Evolutionary conservation across 768 basidiomycete species (phyloP).

Genomic region (Termitomyces sp.): DNA sequence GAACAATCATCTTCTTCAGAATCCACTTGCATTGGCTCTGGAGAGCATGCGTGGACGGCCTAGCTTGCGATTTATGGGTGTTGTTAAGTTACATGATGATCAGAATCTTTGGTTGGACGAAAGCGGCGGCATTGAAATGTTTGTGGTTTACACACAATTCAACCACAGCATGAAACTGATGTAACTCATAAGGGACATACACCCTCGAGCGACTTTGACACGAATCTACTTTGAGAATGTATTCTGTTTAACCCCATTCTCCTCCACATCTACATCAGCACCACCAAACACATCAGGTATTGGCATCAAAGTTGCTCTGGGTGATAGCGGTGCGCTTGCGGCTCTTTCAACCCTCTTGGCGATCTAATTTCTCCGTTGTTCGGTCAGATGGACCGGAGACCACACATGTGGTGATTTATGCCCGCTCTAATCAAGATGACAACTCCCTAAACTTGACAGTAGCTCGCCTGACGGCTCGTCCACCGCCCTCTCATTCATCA

Average conservation of each 20-base stretch:
- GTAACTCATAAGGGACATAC: constrained; percentile 45
- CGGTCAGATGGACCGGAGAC: constrained; percentile 60
- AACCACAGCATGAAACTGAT: background rate
- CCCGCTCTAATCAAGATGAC: constrained; percentile 21
- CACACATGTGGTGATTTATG: constrained; percentile 56
- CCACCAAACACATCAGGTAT: constrained; percentile 32
- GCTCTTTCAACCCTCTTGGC: background rate
- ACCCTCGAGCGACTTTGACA: constrained; percentile 57
- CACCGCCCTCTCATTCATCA: constrained; percentile 21
- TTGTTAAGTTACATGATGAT: constrained; percentile 46
- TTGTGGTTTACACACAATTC: constrained; percentile 5
- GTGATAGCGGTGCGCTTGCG: constrained; percentile 53
- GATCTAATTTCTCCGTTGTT: background rate
- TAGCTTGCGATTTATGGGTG: constrained; percentile 52
- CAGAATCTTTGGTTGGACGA: constrained; percentile 50
- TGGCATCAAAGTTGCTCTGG: constrained; percentile 65
- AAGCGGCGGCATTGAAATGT: constrained; percentile 41
- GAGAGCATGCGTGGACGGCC: constrained; percentile 80
- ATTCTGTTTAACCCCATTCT: constrained; percentile 48
- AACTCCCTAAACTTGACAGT: constrained; percentile 42
- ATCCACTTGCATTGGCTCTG: constrained; percentile 64
- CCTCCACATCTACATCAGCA: constrained; percentile 19
- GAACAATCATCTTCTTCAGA: constrained; percentile 47
- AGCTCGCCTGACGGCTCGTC: constrained; percentile 47
- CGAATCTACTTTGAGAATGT: constrained; percentile 67